These are phyloP conservation scores for Uronychia setigera DNA, from an alignment of 73 alveolate species.

Conservation along the genomic window DNA sequence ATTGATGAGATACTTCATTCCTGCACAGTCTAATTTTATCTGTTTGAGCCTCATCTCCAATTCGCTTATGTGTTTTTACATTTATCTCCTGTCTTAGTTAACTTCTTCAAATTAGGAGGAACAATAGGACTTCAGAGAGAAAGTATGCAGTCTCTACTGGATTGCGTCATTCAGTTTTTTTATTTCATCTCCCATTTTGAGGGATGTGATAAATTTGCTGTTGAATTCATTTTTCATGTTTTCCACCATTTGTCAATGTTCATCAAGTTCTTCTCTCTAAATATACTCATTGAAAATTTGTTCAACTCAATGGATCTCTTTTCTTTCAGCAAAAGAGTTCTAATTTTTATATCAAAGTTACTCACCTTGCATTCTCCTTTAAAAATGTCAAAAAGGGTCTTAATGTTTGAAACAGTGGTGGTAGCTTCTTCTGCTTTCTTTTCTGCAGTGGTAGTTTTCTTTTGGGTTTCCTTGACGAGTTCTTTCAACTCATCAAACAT, in stretches of 20 bases:
- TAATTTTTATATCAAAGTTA: not conserved
- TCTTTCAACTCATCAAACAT: not conserved
- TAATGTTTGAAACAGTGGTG: not conserved
- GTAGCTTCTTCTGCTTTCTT: not conserved
- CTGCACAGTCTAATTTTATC: not conserved
- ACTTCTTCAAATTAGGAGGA: not conserved
- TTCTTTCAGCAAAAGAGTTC: not conserved
- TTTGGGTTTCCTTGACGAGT: not conserved
- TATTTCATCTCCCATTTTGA: not conserved
- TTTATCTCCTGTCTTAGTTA: not conserved
- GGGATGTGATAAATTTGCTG: not conserved
- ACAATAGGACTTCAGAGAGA: not conserved
- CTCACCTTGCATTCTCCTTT: not conserved
- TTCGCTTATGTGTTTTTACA: not conserved
- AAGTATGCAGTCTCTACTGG: not conserved
- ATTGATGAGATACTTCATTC: not conserved
- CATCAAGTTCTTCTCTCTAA: not conserved
- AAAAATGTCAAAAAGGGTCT: not conserved
- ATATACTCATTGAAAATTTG: not conserved
- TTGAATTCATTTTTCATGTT: not conserved
- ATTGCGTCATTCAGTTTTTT: not conserved
- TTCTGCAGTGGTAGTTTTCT: not conserved
- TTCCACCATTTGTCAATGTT: not conserved
- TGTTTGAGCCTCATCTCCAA: not conserved
- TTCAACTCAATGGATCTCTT: not conserved